These are phyloP conservation scores for Nannizzia gypsea DNA, from an alignment of 2,329 filamentous ascomycete species.

Conservation along the genomic window DNA sequence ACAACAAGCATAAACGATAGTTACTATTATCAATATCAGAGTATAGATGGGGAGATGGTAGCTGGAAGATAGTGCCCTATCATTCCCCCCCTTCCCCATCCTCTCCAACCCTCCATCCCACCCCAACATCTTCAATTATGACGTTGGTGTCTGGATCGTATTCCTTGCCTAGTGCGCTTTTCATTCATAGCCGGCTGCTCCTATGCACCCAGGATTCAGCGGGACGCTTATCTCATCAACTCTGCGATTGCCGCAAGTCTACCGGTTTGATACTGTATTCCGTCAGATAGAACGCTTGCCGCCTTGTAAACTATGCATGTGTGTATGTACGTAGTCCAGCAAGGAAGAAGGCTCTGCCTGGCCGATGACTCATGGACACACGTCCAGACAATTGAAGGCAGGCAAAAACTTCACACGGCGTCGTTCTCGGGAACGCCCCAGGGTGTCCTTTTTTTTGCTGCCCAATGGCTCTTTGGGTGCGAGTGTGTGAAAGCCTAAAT, in stretches of 20 bases:
- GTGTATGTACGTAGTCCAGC: not conserved
- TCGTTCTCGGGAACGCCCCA: not conserved
- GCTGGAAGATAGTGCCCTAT: no score
- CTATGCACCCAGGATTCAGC: not conserved
- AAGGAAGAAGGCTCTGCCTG: not conserved
- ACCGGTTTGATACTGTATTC: not conserved
- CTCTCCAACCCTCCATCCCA: not conserved
- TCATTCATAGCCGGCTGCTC: not conserved
- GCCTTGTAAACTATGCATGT: not conserved
- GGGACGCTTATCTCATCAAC: constrained; percentile 1
- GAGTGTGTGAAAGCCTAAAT: not conserved
- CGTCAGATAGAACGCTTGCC: no score
- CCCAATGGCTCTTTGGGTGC: constrained; percentile 4
- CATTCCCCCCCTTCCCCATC: no score
- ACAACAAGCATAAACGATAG: not conserved
- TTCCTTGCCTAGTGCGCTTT: not conserved
- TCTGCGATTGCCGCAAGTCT: not conserved
- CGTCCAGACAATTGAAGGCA: not conserved
- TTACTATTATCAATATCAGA: not conserved
- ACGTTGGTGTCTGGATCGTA: not conserved
- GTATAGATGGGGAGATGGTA: no score
- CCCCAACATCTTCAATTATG: not conserved
- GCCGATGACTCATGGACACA: not conserved
- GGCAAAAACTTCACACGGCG: not conserved
- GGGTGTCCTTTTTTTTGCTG: not conserved